phyloP scores from a whole-genome alignment of 208 protist genomes.

The Kentomonas sorsogonicus region DNA sequence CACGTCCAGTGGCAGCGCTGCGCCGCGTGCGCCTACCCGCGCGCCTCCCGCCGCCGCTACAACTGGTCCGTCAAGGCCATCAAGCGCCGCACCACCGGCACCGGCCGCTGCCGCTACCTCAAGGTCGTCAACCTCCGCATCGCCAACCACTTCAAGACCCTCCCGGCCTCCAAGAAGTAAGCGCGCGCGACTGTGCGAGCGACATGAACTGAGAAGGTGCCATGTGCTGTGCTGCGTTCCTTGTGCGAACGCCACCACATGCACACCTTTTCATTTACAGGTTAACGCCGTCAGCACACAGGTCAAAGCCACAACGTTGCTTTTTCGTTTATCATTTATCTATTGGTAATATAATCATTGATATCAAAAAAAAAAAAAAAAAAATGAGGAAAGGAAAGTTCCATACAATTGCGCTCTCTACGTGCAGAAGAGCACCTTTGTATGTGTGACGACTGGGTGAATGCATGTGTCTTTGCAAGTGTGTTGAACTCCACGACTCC shows the following conservation, averaged over 20 bases:
- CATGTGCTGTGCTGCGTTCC: neutral
- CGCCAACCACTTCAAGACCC: conserved; percentile 96
- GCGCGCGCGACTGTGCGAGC: neutral
- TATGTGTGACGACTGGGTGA: neutral
- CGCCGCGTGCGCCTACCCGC: conserved; percentile 97
- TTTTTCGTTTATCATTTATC: neutral
- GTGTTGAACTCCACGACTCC: neutral
- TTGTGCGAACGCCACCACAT: neutral
- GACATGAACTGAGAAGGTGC: too few relatives aligned
- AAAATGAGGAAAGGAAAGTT: neutral
- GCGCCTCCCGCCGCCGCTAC: conserved; percentile 93
- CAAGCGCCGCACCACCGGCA: conserved; percentile 97
- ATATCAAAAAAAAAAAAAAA: neutral
- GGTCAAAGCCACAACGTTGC: too few relatives aligned
- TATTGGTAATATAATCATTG: neutral
- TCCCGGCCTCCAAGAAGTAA: conserved; percentile 46
- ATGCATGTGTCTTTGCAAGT: neutral
- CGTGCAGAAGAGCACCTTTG: neutral
- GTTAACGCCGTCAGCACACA: too few relatives aligned
- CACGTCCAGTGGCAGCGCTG: conserved; percentile 98
- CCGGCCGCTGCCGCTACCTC: conserved; percentile 97
- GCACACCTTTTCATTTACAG: neutral
- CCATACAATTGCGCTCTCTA: neutral
- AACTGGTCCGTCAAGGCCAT: conserved; percentile 98
- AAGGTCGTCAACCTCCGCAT: conserved; percentile 95